phyloP scores from a whole-genome alignment of 202 grass and related monocot genomes.

The Cymbopogon flexuosus region DNA sequence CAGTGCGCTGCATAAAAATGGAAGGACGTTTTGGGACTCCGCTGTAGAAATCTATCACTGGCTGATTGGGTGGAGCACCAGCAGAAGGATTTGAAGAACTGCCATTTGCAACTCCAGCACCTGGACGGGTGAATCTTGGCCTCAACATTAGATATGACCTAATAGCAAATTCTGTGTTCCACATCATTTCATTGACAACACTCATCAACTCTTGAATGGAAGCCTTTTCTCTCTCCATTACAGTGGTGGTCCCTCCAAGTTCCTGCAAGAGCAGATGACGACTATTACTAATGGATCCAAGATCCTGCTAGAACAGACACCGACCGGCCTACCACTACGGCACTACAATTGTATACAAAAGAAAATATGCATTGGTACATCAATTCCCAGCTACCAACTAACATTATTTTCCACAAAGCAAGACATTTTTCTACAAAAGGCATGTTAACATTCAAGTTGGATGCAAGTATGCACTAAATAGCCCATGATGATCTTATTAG shows the following conservation, averaged over 20 bases:
- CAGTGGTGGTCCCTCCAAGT: slow-evolving; percentile 60
- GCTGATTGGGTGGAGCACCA: slow-evolving; percentile 48
- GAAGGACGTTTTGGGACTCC: slow-evolving; percentile 85
- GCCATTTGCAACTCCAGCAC: slow-evolving; percentile 37
- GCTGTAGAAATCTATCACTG: slow-evolving; percentile 77
- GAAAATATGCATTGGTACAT: background rate
- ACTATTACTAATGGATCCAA: slow-evolving; percentile 16
- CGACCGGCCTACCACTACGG: background rate
- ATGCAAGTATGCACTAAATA: background rate
- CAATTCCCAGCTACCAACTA: background rate
- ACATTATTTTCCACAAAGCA: background rate
- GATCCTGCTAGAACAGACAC: background rate
- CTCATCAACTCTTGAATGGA: slow-evolving; percentile 70
- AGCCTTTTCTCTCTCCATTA: slow-evolving; percentile 83
- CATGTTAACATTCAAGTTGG: background rate
- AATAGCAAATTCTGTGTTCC: slow-evolving; percentile 74
- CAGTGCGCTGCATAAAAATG: slow-evolving; percentile 60
- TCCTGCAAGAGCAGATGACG: slow-evolving; percentile 41
- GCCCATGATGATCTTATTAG: background rate
- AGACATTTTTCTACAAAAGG: background rate
- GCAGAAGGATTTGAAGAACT: slow-evolving; percentile 39
- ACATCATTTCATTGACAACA: slow-evolving; percentile 75
- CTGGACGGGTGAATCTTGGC: slow-evolving; percentile 54
- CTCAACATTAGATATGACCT: slow-evolving; percentile 86
- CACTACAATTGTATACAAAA: background rate